phyloP scores from a whole-genome alignment of 2,329 filamentous ascomycete species.

The Sphaerulina populicola region DNA sequence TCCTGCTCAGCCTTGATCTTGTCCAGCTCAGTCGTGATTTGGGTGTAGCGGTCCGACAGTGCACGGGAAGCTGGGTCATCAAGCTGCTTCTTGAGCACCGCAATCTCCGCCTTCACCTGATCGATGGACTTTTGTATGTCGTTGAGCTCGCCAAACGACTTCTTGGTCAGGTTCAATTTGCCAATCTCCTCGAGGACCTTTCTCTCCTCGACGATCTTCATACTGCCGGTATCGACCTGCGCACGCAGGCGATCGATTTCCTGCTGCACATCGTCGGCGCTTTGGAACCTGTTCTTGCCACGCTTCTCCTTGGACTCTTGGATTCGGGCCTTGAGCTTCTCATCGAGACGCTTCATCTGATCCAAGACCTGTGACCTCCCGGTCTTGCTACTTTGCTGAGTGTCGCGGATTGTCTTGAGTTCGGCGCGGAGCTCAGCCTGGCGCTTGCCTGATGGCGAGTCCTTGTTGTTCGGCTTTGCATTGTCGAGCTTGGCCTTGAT shows the following conservation, averaged over 20 bases:
- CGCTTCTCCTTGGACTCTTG: conserved; percentile 79
- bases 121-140: conserved; percentile 78
- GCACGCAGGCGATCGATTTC: conserved; percentile 74
- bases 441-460: conserved; percentile 70
- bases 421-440: conserved; percentile 78
- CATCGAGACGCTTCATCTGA: conserved; percentile 85
- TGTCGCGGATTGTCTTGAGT: conserved; percentile 72
- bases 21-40: conserved; percentile 81
- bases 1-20: conserved; percentile 87
- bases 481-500: conserved; percentile 82
- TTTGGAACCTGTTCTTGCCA: conserved; percentile 76
- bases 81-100: conserved; percentile 77
- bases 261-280: conserved; percentile 73
- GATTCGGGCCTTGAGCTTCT: conserved; percentile 76
- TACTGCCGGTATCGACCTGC: conserved; percentile 77
- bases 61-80: conserved; percentile 89
- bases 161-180: conserved; percentile 75
- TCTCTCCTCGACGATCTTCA: conserved; percentile 96
- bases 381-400: conserved; percentile 82
- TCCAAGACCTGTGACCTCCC: conserved; percentile 70
- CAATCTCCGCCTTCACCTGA: conserved; percentile 75
- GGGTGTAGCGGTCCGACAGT: conserved; percentile 74
- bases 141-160: conserved; percentile 80
- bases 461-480: conserved; percentile 72
- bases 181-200: conserved; percentile 81